These are phyloP conservation scores for Microdochium trichocladiopsis DNA, from an alignment of 2,329 filamentous ascomycete genomes.

Conservation along the genomic window DNA sequence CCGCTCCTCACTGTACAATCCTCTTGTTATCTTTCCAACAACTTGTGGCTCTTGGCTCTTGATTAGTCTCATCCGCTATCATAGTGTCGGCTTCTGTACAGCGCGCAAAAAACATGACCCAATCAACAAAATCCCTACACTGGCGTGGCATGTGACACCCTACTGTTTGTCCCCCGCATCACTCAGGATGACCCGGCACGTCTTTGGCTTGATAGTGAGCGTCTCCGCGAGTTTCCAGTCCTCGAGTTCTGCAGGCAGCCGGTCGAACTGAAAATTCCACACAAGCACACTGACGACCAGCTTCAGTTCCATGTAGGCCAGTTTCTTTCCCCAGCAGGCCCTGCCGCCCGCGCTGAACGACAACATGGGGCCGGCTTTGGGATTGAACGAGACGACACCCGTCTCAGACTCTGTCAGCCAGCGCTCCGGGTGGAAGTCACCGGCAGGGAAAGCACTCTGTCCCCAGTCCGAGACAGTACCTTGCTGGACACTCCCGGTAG, in stretches of 20 bases:
- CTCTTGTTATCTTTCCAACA: too few species aligned
- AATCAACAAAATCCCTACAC: too few species aligned
- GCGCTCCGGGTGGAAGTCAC: conserved; percentile 8
- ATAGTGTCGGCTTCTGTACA: too few species aligned
- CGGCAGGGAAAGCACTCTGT: background rate
- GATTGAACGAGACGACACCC: conserved; percentile 8
- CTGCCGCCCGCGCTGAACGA: conserved; percentile 16
- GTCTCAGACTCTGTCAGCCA: background rate
- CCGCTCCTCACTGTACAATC: too few species aligned
- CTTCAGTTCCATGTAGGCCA: conserved; percentile 13
- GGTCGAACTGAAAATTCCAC: conserved; percentile 13
- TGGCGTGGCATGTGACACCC: too few species aligned
- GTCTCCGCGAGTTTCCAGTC: background rate
- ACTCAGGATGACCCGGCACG: background rate
- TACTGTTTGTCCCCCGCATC: background rate
- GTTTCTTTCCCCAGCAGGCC: conserved; percentile 15
- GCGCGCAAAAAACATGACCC: too few species aligned
- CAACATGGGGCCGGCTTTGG: conserved; percentile 13
- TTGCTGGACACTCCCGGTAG: background rate
- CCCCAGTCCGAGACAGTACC: background rate
- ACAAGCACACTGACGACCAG: conserved; percentile 9
- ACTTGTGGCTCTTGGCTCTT: too few species aligned
- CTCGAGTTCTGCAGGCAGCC: conserved; percentile 3
- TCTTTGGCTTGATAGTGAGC: background rate
- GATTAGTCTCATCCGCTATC: too few species aligned